Base-by-base conservation (phyloP, 2,329 filamentous ascomycete species). In the Epichloe typhina region DNA sequence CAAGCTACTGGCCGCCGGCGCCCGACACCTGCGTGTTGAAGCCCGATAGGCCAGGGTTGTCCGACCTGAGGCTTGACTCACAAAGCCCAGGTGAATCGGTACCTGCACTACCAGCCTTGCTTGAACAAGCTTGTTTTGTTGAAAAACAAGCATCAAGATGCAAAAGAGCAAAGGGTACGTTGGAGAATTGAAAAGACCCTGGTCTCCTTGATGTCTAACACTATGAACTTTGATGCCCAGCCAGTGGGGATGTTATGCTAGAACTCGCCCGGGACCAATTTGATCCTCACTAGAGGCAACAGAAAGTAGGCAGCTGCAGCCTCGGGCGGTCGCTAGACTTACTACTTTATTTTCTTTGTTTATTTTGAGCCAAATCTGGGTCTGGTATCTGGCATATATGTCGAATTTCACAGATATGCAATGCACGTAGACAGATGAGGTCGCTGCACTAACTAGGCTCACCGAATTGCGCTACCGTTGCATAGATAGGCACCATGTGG, bases 31-130 rank as follows among this genome's bases (percentile, higher is more conserved):
- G 17, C 37, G 38, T 43, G n/a, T 52, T 47, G 47, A 47, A 50
- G 47, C 51, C 51, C 43, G 47, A 52, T 44, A 39, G 43, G 47
- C 39, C 44, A 41, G 21, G 42, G 23, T 45, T 46, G 41, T 26
- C 35, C 6, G 15, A 19, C 11, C 33, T 36, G 9, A 40, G 19
- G 12, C 41, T 46, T 39, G 41, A 35, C 35, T 49, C 36, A 46
- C 35, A 44, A 31, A 40, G 31, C 15, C 46, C 33, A 23, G 23
- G 46, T 43, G 44, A 26, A 51, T 47, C 50, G 50, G 50, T 47
- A 47, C 44, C 50, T 51, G 46, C 45, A 48, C 50, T 17, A 36
- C 38, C 36, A 47, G 46, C 46, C 46, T 49, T 46, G 50, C 46
- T 49, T 45, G 46, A 49, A 41, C 37, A 49, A 49, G 46, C 50